Conservation (phyloP, 2,329 filamentous ascomycete species). For the Fusarium phyllophilum region DNA sequence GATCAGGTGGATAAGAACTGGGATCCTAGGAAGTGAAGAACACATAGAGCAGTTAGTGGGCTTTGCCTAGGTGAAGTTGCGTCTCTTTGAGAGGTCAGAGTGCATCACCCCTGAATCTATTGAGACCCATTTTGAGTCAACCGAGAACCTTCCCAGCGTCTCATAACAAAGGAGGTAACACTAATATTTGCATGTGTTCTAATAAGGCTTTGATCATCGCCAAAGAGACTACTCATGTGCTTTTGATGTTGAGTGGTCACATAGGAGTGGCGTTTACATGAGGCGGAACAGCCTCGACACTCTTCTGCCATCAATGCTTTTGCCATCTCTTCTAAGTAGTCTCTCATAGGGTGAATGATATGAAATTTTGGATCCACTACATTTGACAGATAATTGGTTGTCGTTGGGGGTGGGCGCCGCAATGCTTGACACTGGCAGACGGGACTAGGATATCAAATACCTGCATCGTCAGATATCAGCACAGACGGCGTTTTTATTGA, state of each 20-base stretch:
- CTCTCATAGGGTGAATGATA: background rate
- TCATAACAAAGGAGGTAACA: background rate
- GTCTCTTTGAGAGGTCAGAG: background rate
- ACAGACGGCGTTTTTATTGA: background rate
- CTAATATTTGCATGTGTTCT: fast-evolving
- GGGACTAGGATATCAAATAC: background rate
- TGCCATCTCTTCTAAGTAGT: background rate
- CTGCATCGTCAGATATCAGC: background rate
- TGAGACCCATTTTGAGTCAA: slow-evolving; percentile 5
- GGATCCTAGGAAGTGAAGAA: slow-evolving; percentile 49
- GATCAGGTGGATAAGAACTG: slow-evolving; percentile 51
- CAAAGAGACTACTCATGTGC: slow-evolving; percentile 9
- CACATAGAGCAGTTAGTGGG: background rate
- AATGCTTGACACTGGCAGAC: slow-evolving; percentile 18
- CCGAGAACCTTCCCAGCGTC: background rate
- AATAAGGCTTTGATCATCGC: background rate
- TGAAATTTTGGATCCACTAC: background rate
- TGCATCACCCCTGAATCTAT: slow-evolving; percentile 5
- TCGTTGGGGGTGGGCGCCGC: background rate
- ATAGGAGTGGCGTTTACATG: background rate
- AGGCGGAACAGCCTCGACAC: background rate
- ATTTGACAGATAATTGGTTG: background rate
- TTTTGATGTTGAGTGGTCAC: background rate
- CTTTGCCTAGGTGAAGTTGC: background rate
- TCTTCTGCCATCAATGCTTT: background rate